Percentiles rank a stretch among this genome's conserved stretches.
These are phyloP conservation scores for Diplodia intermedia DNA, from an alignment of 2,329 filamentous ascomycete genomes.

Conservation along the genomic window DNA sequence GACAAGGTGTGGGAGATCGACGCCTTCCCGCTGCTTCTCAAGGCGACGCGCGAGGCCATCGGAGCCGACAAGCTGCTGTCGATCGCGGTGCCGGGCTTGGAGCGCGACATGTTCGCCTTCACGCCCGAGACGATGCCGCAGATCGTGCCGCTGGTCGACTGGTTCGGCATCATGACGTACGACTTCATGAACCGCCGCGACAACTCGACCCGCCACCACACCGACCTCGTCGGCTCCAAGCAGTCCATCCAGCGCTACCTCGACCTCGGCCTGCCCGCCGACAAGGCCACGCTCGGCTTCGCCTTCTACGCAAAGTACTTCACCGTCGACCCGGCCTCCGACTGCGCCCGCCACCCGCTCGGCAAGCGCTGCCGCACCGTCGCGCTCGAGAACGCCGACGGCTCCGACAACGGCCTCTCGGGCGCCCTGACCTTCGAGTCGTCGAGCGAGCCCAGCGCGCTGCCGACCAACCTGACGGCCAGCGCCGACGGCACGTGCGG, in stretches of 20 bases:
- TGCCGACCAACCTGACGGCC: slow-evolving; percentile 17
- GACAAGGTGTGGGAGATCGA: slow-evolving; percentile 66
- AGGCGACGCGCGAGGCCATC: slow-evolving; percentile 64
- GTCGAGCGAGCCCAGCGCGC: neutral
- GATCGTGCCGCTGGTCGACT: slow-evolving; percentile 68
- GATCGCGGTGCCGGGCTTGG: slow-evolving; percentile 69
- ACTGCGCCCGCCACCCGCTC: slow-evolving; percentile 57
- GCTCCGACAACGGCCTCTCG: slow-evolving; percentile 64
- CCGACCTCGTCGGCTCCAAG: slow-evolving; percentile 63
- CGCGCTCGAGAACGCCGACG: slow-evolving; percentile 65
- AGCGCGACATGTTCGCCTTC: slow-evolving; percentile 72
- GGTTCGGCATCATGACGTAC: slow-evolving; percentile 75
- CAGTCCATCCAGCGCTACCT: slow-evolving; percentile 66
- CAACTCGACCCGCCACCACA: slow-evolving; percentile 68
- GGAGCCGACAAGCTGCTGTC: slow-evolving; percentile 67
- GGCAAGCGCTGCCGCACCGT: slow-evolving; percentile 63
- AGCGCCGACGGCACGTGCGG: slow-evolving; percentile 45
- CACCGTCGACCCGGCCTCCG: slow-evolving; percentile 56
- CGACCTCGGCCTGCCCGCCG: slow-evolving; percentile 60
- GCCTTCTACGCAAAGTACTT: slow-evolving; percentile 76
- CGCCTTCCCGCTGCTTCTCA: slow-evolving; percentile 67
- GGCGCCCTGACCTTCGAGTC: slow-evolving; percentile 61
- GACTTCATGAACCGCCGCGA: slow-evolving; percentile 75
- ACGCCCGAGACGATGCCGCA: slow-evolving; percentile 62
- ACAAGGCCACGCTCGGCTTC: slow-evolving; percentile 70